phyloP scores from a whole-genome alignment of 805 yeast species.

The Metschnikowia cerradonensis region DNA sequence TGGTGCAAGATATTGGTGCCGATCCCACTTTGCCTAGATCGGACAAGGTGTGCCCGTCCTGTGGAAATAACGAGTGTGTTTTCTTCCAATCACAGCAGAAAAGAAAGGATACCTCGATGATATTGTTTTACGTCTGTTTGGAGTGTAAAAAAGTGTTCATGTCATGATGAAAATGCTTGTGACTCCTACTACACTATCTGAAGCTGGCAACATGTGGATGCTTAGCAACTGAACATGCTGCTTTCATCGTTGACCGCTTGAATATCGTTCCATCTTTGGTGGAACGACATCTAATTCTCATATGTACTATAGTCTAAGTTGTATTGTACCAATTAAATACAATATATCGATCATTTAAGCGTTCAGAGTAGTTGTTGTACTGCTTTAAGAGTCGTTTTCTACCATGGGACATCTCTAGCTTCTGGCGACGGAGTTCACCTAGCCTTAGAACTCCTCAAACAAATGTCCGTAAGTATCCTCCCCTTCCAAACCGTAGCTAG shows the following conservation, averaged over 20 bases:
- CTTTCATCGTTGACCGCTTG: neutral
- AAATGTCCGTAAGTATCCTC: conserved; percentile 36
- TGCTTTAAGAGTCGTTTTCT: neutral
- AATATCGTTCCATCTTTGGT: neutral
- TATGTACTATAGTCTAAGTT: conserved; percentile 3
- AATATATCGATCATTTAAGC: neutral
- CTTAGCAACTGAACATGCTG: neutral
- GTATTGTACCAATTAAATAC: conserved; percentile 2
- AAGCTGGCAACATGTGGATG: neutral
- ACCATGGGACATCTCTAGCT: neutral
- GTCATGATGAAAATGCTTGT: conserved; percentile 13
- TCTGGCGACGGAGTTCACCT: neutral
- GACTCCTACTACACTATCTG: neutral
- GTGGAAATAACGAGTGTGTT: conserved; percentile 86
- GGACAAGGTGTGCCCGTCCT: conserved; percentile 87
- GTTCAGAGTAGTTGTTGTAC: neutral
- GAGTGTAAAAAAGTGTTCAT: conserved; percentile 75
- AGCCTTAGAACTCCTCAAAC: conserved; percentile 31
- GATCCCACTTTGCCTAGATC: conserved; percentile 98
- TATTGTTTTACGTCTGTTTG: conserved; percentile 86
- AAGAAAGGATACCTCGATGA: conserved; percentile 93
- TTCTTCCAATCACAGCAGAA: conserved; percentile 96
- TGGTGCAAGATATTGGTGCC: conserved; percentile 88
- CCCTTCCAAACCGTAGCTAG: conserved; percentile 37
- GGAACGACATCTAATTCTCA: neutral